Evolutionary conservation across 2,329 filamentous ascomycete genomes (phyloP).

Genomic region (Colletotrichum sp.): DNA sequence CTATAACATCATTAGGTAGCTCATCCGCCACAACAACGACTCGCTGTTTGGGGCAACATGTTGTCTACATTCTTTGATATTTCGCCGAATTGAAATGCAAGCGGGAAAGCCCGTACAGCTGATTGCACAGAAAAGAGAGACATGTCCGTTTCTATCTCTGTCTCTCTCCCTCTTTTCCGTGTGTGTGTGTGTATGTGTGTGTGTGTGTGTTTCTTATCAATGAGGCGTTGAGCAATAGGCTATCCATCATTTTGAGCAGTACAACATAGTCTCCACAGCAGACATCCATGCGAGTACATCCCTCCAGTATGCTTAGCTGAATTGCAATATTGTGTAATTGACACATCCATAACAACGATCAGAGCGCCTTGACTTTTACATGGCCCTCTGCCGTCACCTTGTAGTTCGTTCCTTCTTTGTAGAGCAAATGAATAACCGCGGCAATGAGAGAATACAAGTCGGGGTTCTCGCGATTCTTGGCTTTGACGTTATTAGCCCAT

Average conservation of each 20-base stretch:
- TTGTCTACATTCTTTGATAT: rapidly evolving
- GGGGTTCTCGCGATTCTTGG: neutral
- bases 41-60: rapidly evolving
- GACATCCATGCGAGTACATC: rapidly evolving
- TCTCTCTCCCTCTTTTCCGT: no score
- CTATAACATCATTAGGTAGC: neutral
- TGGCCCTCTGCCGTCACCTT: neutral
- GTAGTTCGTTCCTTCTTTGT: neutral
- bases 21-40: neutral
- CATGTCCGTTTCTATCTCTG: no score
- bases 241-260: no score
- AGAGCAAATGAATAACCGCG: neutral
- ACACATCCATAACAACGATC: neutral
- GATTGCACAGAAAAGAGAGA: no score
- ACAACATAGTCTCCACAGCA: rapidly evolving
- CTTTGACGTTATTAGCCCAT: neutral
- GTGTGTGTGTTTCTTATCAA: no score
- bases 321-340: neutral
- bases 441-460: neutral
- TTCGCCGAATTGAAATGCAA: no score
- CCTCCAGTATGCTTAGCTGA: neutral
- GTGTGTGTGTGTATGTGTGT: no score
- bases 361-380: neutral
- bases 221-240: no score
- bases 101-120: no score